Evolutionary conservation across 2,329 filamentous ascomycete genomes (phyloP).

Genomic region (Hypoxylon rubiginosum): DNA sequence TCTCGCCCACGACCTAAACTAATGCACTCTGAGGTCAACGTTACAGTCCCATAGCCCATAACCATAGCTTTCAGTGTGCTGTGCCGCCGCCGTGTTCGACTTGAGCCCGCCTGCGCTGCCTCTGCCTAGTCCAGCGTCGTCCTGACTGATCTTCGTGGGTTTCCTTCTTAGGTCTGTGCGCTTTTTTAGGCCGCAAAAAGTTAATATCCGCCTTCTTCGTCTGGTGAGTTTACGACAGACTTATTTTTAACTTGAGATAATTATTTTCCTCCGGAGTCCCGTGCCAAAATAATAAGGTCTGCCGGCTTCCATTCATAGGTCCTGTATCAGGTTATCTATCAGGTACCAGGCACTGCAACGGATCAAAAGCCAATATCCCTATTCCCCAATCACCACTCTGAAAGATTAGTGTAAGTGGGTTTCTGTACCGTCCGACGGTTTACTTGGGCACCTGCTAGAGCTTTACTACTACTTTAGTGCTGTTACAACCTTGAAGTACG

Average conservation of each 20-base stretch:
- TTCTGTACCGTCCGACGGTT: conserved; percentile 26
- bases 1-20: conserved; percentile 31
- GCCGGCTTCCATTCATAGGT: conserved; percentile 9
- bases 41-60: conserved; percentile 46
- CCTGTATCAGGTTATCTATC: not conserved
- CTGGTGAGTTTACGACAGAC: conserved; percentile 13
- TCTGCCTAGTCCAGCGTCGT: conserved; percentile 25
- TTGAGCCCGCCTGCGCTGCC: conserved; percentile 3
- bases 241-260: conserved; percentile 1
- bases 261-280: conserved; percentile 18
- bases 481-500: conserved; percentile 12
- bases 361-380: conserved; percentile 21
- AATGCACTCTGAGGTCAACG: conserved; percentile 46
- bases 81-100: conserved; percentile 15
- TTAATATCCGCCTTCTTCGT: conserved; percentile 14
- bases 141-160: too few relatives aligned
- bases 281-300: conserved; percentile 17
- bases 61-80: conserved; percentile 1
- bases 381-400: conserved; percentile 24
- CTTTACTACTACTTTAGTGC: too few relatives aligned
- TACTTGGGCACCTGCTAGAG: conserved; percentile 11
- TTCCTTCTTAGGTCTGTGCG: conserved; percentile 1
- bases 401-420: conserved; percentile 34
- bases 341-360: conserved; percentile 20
- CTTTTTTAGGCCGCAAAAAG: conserved; percentile 7